A percentile compares a stretch with the other conserved stretches of the same genome.
phyloP scores from a whole-genome alignment of 2,329 filamentous ascomycete species.

The Parasarocladium wereldwijsianum region DNA sequence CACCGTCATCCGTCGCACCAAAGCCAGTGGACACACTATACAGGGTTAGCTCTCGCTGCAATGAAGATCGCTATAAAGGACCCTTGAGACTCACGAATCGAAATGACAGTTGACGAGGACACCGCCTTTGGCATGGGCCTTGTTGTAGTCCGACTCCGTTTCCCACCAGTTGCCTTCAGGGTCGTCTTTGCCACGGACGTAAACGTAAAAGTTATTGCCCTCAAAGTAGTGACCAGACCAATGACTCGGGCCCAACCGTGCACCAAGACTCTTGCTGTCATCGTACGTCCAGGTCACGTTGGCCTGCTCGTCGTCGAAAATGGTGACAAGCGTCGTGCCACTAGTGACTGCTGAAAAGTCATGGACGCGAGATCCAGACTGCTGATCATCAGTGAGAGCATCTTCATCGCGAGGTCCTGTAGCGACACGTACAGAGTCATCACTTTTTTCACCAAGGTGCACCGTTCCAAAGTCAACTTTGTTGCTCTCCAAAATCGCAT shows the following conservation, averaged over 20 bases:
- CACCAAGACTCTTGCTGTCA: slow-evolving; percentile 7
- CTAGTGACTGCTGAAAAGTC: too few species aligned
- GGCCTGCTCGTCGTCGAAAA: slow-evolving; percentile 67
- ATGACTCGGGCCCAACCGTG: slow-evolving; percentile 10
- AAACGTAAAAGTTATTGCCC: slow-evolving; percentile 81
- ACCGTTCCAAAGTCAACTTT: slow-evolving; percentile 31
- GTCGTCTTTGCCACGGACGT: slow-evolving; percentile 71
- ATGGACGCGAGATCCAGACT: too few species aligned
- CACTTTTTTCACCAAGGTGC: not conserved
- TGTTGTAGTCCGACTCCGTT: slow-evolving; percentile 20
- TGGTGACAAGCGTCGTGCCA: too few species aligned
- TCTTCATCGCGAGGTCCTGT: slow-evolving; percentile 14
- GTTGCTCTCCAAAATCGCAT: slow-evolving; percentile 53
- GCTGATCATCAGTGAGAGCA: too few species aligned
- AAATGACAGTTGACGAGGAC: slow-evolving; percentile 93
- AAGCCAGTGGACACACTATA: slow-evolving; percentile 74
- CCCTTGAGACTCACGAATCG: slow-evolving; percentile 51
- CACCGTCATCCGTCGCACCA: slow-evolving; percentile 86
- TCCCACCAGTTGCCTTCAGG: slow-evolving; percentile 63
- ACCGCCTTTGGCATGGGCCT: slow-evolving; percentile 48
- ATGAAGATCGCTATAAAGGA: too few species aligned
- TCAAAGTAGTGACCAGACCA: slow-evolving; percentile 64
- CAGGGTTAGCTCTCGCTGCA: slow-evolving; percentile 6
- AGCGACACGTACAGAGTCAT: not conserved
- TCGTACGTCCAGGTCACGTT: slow-evolving; percentile 54